Conservation (phyloP, 768 basidiomycete species). For the Hygrocybe punicea region DNA sequence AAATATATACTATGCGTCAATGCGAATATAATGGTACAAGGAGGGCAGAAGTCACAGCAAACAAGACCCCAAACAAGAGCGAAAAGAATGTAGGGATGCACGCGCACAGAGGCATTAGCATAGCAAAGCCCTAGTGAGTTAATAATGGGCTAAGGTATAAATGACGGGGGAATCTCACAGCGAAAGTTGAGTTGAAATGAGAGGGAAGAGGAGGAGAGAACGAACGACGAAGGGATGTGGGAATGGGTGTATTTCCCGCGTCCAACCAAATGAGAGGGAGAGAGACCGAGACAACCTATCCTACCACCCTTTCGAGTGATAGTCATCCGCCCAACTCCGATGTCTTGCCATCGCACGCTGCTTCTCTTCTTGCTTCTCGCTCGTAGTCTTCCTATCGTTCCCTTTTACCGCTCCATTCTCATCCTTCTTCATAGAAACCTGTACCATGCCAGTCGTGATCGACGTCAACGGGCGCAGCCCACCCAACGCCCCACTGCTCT, state of each 20-base stretch:
- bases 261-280: background rate
- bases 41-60: no score
- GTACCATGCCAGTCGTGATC: no score
- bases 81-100: no score
- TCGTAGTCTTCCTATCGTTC: slow-evolving; percentile 11
- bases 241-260: background rate
- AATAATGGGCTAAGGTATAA: background rate
- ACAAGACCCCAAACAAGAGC: no score
- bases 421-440: slow-evolving; percentile 16
- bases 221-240: background rate
- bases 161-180: background rate
- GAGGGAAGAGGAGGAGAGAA: background rate
- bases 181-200: background rate
- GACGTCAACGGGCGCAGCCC: slow-evolving; percentile 31
- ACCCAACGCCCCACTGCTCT: slow-evolving; percentile 23
- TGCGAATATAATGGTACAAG: no score
- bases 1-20: background rate
- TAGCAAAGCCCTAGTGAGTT: background rate
- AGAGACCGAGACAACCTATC: background rate
- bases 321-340: slow-evolving; percentile 67
- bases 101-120: no score
- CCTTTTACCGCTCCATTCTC: slow-evolving; percentile 5
- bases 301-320: slow-evolving; percentile 64
- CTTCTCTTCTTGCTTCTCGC: slow-evolving; percentile 30
- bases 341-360: slow-evolving; percentile 56